These are phyloP conservation scores for Russula brevipes DNA, from an alignment of 768 basidiomycete genomes.

Conservation along the genomic window DNA sequence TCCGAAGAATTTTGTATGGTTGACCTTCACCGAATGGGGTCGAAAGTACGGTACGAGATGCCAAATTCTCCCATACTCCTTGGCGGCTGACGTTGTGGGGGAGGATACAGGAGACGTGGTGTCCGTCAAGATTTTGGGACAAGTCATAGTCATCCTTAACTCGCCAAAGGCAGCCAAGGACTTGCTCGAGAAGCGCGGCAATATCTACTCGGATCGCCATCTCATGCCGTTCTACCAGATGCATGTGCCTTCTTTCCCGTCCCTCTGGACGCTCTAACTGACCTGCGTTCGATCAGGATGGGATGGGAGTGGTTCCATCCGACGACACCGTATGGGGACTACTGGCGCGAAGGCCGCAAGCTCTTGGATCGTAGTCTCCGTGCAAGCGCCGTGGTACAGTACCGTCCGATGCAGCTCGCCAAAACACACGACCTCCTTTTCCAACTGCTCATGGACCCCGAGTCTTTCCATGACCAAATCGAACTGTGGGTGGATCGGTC, in stretches of 20 bases:
- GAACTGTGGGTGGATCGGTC: not conserved
- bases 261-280: not conserved
- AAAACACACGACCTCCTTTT: conserved; percentile 7
- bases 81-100: not conserved
- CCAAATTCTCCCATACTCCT: too few species aligned
- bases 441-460: conserved; percentile 1
- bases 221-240: conserved; percentile 14
- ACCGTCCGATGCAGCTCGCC: conserved; percentile 14
- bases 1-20: conserved; percentile 11
- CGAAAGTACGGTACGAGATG: conserved; percentile 5
- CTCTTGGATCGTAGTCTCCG: conserved; percentile 10
- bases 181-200: conserved; percentile 44
- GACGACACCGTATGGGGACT: conserved; percentile 6
- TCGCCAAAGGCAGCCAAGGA: conserved; percentile 39
- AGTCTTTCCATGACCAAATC: conserved; percentile 1
- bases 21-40: conserved; percentile 11
- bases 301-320: conserved; percentile 16
- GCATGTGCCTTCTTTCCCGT: not conserved
- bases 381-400: conserved; percentile 2
- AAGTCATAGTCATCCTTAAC: conserved; percentile 43
- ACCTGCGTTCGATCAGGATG: not conserved
- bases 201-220: conserved; percentile 43
- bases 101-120: conserved; percentile 34
- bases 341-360: conserved; percentile 11
- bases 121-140: conserved; percentile 42